phyloP scores from a whole-genome alignment of 805 yeast species.

The Yamadazyma insecticola region DNA sequence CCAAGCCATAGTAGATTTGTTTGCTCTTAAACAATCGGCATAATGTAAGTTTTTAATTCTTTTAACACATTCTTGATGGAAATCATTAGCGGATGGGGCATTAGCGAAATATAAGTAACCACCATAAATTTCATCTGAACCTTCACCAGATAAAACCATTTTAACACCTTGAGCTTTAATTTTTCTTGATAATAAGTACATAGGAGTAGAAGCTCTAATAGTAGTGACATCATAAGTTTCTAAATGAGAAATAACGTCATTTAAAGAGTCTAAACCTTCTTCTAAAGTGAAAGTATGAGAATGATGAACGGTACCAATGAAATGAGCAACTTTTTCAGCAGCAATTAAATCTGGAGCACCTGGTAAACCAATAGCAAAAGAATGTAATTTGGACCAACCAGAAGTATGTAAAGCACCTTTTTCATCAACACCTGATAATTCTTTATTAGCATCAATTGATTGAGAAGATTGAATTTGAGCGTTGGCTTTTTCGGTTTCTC shows the following conservation, averaged over 20 bases:
- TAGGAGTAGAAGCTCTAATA: constrained; percentile 98
- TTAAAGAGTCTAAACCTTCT: constrained; percentile 93
- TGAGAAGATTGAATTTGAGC: constrained; percentile 26
- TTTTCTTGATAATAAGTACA: constrained; percentile 93
- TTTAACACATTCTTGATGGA: constrained; percentile 93
- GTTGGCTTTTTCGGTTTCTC: constrained; percentile 83
- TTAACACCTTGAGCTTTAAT: constrained; percentile 99
- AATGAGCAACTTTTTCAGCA: constrained; percentile 94
- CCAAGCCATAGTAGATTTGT: constrained; percentile 99
- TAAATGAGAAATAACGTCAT: constrained; percentile 91
- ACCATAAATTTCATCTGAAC: constrained; percentile 98
- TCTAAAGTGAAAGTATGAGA: constrained; percentile 96
- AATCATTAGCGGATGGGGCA: constrained; percentile 90
- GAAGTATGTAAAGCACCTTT: constrained; percentile 77
- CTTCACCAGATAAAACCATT: constrained; percentile 99
- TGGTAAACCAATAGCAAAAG: constrained; percentile 95
- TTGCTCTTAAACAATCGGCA: constrained; percentile 97
- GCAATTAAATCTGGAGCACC: constrained; percentile 97
- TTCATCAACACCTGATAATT: constrained; percentile 90
- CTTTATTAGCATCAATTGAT: constrained; percentile 59
- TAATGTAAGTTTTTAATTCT: constrained; percentile 96
- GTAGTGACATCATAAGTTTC: constrained; percentile 99
- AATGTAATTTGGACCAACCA: constrained; percentile 75
- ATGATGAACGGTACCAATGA: constrained; percentile 94
- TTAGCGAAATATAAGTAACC: constrained; percentile 96